These are phyloP conservation scores for Zygosaccharomyces sapae DNA, from an alignment of 1,139 yeast genomes.

Conservation along the genomic window DNA sequence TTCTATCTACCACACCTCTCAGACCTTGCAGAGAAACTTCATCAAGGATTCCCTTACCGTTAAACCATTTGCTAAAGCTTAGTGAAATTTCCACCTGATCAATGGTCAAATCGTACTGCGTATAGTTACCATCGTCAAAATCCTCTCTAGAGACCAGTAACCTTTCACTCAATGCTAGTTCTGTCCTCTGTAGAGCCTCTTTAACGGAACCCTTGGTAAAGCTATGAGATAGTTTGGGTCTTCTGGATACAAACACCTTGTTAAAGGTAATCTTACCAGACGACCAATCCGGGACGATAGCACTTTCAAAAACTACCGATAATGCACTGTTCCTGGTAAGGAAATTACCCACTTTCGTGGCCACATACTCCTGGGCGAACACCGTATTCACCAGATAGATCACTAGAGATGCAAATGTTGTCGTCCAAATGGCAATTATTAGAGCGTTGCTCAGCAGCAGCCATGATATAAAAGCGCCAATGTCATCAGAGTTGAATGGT, in stretches of 20 bases:
- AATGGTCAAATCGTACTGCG: slow-evolving; percentile 88
- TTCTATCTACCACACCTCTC: slow-evolving; percentile 87
- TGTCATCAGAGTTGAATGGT: slow-evolving; percentile 85
- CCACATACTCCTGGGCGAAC: slow-evolving; percentile 85
- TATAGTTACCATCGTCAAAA: slow-evolving; percentile 85
- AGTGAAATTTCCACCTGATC: slow-evolving; percentile 80
- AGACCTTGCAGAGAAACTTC: slow-evolving; percentile 80
- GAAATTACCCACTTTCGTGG: slow-evolving; percentile 72
- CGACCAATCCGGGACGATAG: slow-evolving; percentile 93
- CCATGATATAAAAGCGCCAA: slow-evolving; percentile 89
- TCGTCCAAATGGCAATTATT: slow-evolving; percentile 76
- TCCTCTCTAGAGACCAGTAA: slow-evolving; percentile 37
- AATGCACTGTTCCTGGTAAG: slow-evolving; percentile 83
- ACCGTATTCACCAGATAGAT: slow-evolving; percentile 78
- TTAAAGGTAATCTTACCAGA: slow-evolving; percentile 80
- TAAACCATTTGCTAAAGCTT: slow-evolving; percentile 80
- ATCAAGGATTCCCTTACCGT: slow-evolving; percentile 82
- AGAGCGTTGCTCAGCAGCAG: slow-evolving; percentile 79
- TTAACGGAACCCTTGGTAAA: slow-evolving; percentile 69
- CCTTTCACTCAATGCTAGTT: slow-evolving; percentile 30
- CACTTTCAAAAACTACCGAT: slow-evolving; percentile 85
- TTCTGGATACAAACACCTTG: slow-evolving; percentile 78
- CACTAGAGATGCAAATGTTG: slow-evolving; percentile 78
- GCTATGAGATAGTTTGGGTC: slow-evolving; percentile 48
- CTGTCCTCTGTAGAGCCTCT: slow-evolving; percentile 35